A percentile compares a stretch with the other conserved stretches of the same genome.
Evolutionary conservation across 345 rosid species (phyloP).

Genomic region (Eutrema yunnanense): DNA sequence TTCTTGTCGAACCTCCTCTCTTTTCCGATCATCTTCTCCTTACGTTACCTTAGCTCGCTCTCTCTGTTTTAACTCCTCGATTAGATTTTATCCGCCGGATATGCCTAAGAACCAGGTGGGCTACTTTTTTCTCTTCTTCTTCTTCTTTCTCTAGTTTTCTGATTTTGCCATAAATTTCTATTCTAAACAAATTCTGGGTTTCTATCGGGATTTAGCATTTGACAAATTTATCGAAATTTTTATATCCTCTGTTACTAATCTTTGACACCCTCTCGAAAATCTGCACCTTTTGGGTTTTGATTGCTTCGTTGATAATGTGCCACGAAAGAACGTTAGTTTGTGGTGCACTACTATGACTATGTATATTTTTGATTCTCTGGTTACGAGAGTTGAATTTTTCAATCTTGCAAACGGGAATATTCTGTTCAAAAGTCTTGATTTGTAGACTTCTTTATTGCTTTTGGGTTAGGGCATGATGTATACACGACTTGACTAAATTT

Average conservation of each 20-base stretch:
- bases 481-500: neutral
- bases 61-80: conserved; percentile 13
- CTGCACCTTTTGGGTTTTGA: neutral
- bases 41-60: conserved; percentile 25
- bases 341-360: neutral
- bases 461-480: neutral
- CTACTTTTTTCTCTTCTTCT: neutral
- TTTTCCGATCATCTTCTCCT: conserved; percentile 31
- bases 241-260: neutral
- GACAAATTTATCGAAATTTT: neutral
- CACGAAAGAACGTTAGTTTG: neutral
- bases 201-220: neutral
- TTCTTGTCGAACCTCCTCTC: conserved; percentile 11
- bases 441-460: neutral
- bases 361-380: neutral
- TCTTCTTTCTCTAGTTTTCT: neutral
- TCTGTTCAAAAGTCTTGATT: neutral
- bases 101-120: conserved; percentile 41
- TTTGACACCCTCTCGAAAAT: neutral
- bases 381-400: too few relatives aligned
- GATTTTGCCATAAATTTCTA: neutral
- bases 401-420: too few relatives aligned
- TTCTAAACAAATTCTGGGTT: neutral
- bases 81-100: conserved; percentile 1
- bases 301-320: neutral